These are phyloP conservation scores for Funneliformis caledonium DNA, from an alignment of 371 early-diverging fungal species.

Conservation along the genomic window DNA sequence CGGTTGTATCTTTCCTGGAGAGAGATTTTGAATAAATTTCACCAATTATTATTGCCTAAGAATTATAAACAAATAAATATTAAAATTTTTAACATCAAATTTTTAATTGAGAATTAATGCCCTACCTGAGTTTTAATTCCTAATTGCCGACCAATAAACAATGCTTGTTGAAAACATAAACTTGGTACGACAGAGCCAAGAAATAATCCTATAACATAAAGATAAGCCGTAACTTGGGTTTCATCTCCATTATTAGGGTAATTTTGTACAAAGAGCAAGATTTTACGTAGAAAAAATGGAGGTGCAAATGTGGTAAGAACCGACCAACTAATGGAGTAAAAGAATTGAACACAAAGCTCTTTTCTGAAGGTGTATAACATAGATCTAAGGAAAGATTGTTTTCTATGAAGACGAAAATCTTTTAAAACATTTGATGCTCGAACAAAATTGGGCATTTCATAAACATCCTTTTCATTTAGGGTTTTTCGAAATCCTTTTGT, in stretches of 20 bases:
- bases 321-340: slow-evolving; percentile 52
- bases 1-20: slow-evolving; percentile 56
- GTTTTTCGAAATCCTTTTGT: slow-evolving; percentile 37
- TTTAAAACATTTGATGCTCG: slow-evolving; percentile 25
- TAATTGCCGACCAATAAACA: slow-evolving; percentile 40
- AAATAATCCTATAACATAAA: slow-evolving; percentile 62
- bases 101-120: not conserved
- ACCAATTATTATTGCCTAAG: slow-evolving; percentile 60
- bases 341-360: slow-evolving; percentile 45
- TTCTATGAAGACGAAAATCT: not conserved
- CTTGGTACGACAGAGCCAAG: slow-evolving; percentile 20
- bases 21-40: slow-evolving; percentile 64
- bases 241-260: slow-evolving; percentile 25
- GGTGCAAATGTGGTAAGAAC: slow-evolving; percentile 52
- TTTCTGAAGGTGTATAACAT: slow-evolving; percentile 45
- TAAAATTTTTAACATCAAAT: not conserved
- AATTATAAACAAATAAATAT: not conserved
- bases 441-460: slow-evolving; percentile 15
- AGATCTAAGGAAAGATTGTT: slow-evolving; percentile 5
- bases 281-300: slow-evolving; percentile 54
- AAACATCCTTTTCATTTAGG: slow-evolving; percentile 35
- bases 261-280: slow-evolving; percentile 56
- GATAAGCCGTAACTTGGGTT: slow-evolving; percentile 49
- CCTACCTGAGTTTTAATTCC: slow-evolving; percentile 35
- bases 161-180: slow-evolving; percentile 38